Conservation (phyloP, 345 rosid genomes). For the Mangifera indica region DNA sequence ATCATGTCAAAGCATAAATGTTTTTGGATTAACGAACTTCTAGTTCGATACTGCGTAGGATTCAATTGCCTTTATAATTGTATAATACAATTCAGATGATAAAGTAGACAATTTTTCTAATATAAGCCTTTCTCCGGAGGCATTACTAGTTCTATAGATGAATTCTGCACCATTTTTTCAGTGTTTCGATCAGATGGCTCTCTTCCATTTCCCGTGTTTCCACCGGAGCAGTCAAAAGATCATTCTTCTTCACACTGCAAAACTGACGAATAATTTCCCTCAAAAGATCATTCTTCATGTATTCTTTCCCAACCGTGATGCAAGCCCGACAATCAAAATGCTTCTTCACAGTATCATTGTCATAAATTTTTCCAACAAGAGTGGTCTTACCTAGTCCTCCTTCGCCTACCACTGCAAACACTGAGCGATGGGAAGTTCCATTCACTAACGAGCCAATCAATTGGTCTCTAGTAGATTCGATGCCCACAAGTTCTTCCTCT, state of each 20-base stretch:
- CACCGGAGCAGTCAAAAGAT: neutral
- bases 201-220: slow-evolving; percentile 5
- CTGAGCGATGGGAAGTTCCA: neutral
- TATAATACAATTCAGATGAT: no score
- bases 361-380: slow-evolving; percentile 13
- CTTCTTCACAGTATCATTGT: neutral
- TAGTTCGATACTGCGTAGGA: no score
- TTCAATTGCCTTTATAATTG: no score
- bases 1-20: no score
- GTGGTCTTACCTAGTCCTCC: slow-evolving; percentile 27
- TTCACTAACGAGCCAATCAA: slow-evolving; percentile 8
- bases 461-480: neutral
- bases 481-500: slow-evolving; percentile 21
- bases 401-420: slow-evolving; percentile 9
- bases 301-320: slow-evolving; percentile 18
- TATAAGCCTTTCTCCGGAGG: no score
- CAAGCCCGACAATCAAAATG: slow-evolving; percentile 17
- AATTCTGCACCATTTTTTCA: no score
- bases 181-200: neutral
- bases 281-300: neutral
- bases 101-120: no score
- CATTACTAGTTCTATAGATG: no score
- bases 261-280: neutral
- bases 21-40: no score
- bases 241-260: neutral